These are phyloP conservation scores for Calonectria fujianensis DNA, from an alignment of 2,329 filamentous ascomycete genomes.

Conservation along the genomic window DNA sequence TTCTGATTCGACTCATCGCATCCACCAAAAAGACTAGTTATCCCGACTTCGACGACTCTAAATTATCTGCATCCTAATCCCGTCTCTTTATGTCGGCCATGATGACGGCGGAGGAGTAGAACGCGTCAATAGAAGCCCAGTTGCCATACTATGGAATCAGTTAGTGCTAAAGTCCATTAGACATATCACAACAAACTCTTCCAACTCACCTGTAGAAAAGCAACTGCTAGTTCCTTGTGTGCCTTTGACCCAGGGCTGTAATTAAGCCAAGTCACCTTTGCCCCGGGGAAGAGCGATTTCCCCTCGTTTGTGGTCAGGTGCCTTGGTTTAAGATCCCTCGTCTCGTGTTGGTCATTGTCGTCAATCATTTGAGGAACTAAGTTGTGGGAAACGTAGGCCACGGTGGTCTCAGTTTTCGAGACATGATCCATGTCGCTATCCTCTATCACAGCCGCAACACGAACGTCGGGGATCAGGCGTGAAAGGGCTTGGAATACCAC, in stretches of 20 bases:
- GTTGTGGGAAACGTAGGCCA: background rate
- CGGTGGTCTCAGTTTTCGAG: background rate
- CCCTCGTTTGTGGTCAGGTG: background rate
- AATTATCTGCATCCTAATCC: background rate
- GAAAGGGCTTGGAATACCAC: constrained; percentile 59
- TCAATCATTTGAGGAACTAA: background rate
- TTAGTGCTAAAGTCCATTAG: background rate
- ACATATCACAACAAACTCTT: background rate
- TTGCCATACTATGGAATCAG: constrained; percentile 30
- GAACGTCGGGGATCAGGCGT: constrained; percentile 24
- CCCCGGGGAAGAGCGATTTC: background rate
- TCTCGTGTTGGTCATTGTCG: background rate
- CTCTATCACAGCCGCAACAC: constrained; percentile 33
- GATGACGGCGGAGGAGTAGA: constrained; percentile 41
- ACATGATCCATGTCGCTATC: background rate
- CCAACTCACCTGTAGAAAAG: constrained; percentile 15
- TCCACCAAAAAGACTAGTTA: too few relatives aligned
- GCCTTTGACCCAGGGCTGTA: background rate
- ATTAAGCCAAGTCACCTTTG: constrained; percentile 41
- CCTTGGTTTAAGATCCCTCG: too few relatives aligned
- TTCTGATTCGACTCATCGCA: too few relatives aligned
- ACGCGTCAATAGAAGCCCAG: background rate
- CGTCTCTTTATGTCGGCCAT: constrained; percentile 3
- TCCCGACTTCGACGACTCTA: background rate
- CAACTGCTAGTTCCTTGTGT: constrained; percentile 34